phyloP scores from a whole-genome alignment of 305 asterid genomes.

The Solanum hybrid region DNA sequence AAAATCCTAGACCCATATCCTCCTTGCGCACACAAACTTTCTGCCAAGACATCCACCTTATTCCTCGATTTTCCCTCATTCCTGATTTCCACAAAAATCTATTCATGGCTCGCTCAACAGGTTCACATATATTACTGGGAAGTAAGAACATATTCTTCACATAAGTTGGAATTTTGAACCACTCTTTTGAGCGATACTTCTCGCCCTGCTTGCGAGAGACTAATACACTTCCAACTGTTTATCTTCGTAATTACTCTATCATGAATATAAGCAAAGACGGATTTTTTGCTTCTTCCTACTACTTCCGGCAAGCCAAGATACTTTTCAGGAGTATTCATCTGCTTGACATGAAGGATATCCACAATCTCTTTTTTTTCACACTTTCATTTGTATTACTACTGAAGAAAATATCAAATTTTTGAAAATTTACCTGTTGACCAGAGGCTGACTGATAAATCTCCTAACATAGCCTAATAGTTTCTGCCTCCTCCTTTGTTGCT shows the following conservation, averaged over 20 bases:
- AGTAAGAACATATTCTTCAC: not conserved
- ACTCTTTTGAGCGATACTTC: not conserved
- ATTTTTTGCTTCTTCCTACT: not conserved
- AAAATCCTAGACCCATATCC: not conserved
- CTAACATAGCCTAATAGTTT: not conserved
- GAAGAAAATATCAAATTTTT: not conserved
- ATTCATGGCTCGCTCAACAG: not conserved
- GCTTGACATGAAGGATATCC: not conserved
- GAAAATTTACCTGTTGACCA: not conserved
- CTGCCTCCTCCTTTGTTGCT: not conserved
- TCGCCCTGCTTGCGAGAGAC: not conserved
- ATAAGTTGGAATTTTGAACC: not conserved
- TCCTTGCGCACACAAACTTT: not conserved
- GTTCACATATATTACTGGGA: not conserved
- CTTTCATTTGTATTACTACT: not conserved
- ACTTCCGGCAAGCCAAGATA: not conserved
- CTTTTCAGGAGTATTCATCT: not conserved
- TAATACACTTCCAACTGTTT: not conserved
- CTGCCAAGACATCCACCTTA: not conserved
- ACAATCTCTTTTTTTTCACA: not conserved
- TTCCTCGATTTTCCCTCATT: not conserved
- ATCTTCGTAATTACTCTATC: not conserved
- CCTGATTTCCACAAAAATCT: not conserved
- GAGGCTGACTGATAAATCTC: not conserved
- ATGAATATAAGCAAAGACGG: not conserved